phyloP scores from a whole-genome alignment of 176 grass and related monocot genomes.

The Ensete glaucum region DNA sequence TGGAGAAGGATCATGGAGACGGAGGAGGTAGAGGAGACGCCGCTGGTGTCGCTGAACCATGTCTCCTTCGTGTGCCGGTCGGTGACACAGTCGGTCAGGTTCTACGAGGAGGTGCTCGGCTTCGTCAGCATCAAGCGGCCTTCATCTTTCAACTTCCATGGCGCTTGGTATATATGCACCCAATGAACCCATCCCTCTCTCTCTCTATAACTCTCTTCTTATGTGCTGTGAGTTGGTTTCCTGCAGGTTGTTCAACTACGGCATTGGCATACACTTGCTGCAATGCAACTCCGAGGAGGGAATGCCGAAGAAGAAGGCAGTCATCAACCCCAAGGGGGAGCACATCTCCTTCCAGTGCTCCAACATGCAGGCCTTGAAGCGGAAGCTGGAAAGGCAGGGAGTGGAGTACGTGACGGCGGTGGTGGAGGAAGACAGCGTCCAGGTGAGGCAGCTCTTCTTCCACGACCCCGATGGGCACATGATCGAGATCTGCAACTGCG shows the following conservation, averaged over 20 bases:
- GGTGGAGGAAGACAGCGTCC: slow-evolving; percentile 60
- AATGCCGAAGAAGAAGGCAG: slow-evolving; percentile 34
- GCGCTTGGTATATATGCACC: slow-evolving; percentile 47
- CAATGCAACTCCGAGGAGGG: slow-evolving; percentile 44
- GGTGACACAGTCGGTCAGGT: slow-evolving; percentile 38
- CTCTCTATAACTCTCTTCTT: background rate
- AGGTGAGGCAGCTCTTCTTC: slow-evolving; percentile 83
- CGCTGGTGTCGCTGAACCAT: slow-evolving; percentile 69
- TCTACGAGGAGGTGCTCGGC: slow-evolving; percentile 80
- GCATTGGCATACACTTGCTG: slow-evolving; percentile 71
- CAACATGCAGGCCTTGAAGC: slow-evolving; percentile 22
- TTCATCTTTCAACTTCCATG: slow-evolving; percentile 57
- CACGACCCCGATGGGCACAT: slow-evolving; percentile 91
- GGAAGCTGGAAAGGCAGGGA: slow-evolving; percentile 44
- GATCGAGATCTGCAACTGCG: slow-evolving; percentile 90
- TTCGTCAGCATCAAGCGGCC: slow-evolving; percentile 63
- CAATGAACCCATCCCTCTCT: background rate
- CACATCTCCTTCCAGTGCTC: slow-evolving; percentile 85
- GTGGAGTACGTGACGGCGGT: slow-evolving; percentile 32
- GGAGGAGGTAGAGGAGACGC: slow-evolving; percentile 12
- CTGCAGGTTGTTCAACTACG: slow-evolving; percentile 65
- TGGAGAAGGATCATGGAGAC: background rate
- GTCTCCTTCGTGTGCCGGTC: slow-evolving; percentile 72
- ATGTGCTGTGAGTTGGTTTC: background rate
- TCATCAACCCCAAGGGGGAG: slow-evolving; percentile 84